Percentiles rank a stretch among this genome's conserved stretches.
Evolutionary conservation across 768 basidiomycete species (phyloP).

Genomic region (Hygrophorus russula): DNA sequence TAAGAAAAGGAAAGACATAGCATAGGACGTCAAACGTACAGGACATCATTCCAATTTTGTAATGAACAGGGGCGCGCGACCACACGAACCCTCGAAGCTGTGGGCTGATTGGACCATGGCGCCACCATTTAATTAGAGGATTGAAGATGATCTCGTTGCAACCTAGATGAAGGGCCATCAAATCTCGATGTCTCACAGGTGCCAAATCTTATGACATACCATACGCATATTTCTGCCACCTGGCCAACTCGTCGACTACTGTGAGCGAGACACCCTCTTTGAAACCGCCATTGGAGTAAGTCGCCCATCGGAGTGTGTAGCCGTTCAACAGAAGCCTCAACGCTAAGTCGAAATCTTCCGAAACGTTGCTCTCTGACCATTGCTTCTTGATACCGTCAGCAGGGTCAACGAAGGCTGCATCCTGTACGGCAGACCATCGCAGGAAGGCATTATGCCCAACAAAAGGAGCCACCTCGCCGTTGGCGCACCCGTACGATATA

Average conservation of each 20-base stretch:
- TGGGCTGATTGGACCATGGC: constrained; percentile 71
- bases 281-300: constrained; percentile 76
- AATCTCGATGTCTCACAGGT: not conserved
- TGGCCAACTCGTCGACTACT: constrained; percentile 79
- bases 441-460: constrained; percentile 87
- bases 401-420: constrained; percentile 64
- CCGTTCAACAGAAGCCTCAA: constrained; percentile 32
- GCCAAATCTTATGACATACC: constrained; percentile 24
- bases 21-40: constrained; percentile 37
- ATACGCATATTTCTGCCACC: constrained; percentile 87
- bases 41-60: constrained; percentile 72
- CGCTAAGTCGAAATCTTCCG: constrained; percentile 30
- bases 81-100: constrained; percentile 70
- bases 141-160: constrained; percentile 77
- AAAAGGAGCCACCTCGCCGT: constrained; percentile 75
- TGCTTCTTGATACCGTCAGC: constrained; percentile 58
- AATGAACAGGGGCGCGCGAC: constrained; percentile 69
- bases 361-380: constrained; percentile 77
- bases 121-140: constrained; percentile 70
- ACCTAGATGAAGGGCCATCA: constrained; percentile 24
- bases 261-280: constrained; percentile 89
- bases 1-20: not conserved
- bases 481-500: constrained; percentile 71
- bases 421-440: constrained; percentile 83
- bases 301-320: constrained; percentile 63